phyloP scores from a whole-genome alignment of 345 rosid genomes.

The Rhizophora apiculata region DNA sequence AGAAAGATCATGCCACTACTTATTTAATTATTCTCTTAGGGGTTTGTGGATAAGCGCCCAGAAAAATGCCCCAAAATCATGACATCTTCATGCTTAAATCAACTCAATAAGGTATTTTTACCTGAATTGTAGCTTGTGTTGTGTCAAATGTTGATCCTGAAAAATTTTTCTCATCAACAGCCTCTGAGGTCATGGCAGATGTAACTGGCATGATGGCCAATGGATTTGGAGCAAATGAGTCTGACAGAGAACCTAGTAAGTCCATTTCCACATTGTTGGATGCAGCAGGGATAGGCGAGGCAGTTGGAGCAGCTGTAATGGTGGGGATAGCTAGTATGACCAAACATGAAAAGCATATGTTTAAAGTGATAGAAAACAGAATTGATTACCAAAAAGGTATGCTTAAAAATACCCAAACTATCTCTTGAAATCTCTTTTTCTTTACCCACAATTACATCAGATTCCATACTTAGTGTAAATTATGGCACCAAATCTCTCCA shows the following conservation, averaged over 20 bases:
- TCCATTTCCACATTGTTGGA: constrained; percentile 66
- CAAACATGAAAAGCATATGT: constrained; percentile 18
- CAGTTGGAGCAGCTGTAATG: constrained; percentile 24
- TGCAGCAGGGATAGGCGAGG: constrained; percentile 36
- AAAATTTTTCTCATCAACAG: constrained; percentile 42
- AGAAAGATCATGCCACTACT: not conserved
- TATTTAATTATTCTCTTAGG: no score
- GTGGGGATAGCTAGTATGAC: constrained; percentile 28
- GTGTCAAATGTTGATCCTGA: constrained; percentile 51
- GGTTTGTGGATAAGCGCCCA: no score
- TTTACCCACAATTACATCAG: constrained; percentile 9
- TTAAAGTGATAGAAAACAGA: not conserved
- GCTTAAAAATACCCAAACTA: not conserved
- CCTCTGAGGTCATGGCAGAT: constrained; percentile 40
- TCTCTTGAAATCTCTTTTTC: constrained; percentile 3
- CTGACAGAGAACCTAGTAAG: constrained; percentile 75
- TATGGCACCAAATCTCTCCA: not conserved
- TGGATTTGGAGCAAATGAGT: constrained; percentile 51
- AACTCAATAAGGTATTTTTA: constrained; percentile 12
- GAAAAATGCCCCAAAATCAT: not conserved
- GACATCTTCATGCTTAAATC: not conserved
- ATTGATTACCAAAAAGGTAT: no score
- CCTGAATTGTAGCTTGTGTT: constrained; percentile 61
- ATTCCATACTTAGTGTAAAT: not conserved
- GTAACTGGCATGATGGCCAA: constrained; percentile 67